Evolutionary conservation across 768 basidiomycete species (phyloP).

Genomic region (Calocera viscosa): DNA sequence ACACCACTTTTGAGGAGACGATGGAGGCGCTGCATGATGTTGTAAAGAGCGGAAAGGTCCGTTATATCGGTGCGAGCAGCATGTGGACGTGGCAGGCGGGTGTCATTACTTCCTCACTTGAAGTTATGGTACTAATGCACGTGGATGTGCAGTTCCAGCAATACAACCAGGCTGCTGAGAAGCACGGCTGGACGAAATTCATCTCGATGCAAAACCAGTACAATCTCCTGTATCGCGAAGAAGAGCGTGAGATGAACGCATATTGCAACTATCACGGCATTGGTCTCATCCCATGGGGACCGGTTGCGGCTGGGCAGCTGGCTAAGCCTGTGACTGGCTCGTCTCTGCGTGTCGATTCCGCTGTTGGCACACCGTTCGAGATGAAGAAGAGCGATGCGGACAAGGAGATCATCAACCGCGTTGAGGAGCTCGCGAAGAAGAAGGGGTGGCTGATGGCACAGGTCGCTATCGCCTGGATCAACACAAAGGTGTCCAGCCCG

Average conservation of each 20-base stretch:
- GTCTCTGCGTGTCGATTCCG: slow-evolving; percentile 11
- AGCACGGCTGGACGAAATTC: slow-evolving; percentile 18
- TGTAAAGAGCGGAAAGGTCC: slow-evolving; percentile 48
- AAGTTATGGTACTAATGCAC: not conserved
- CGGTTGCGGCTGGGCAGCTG: slow-evolving; percentile 27
- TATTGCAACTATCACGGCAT: slow-evolving; percentile 31
- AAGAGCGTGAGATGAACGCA: slow-evolving; percentile 23
- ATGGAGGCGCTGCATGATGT: slow-evolving; percentile 61
- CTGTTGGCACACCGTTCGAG: slow-evolving; percentile 22
- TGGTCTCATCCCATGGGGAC: slow-evolving; percentile 11
- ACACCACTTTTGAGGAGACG: slow-evolving; percentile 33
- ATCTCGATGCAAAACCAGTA: slow-evolving; percentile 22
- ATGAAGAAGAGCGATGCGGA: slow-evolving; percentile 23
- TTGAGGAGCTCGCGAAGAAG: slow-evolving; percentile 34
- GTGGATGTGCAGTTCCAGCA: not conserved
- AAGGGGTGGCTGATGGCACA: slow-evolving; percentile 35
- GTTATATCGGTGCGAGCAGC: slow-evolving; percentile 49
- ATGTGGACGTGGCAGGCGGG: slow-evolving; percentile 41
- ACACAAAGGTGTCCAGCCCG: slow-evolving; percentile 33
- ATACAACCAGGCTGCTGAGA: slow-evolving; percentile 32
- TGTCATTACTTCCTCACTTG: slow-evolving; percentile 23
- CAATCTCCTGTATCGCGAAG: slow-evolving; percentile 18
- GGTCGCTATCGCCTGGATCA: slow-evolving; percentile 35
- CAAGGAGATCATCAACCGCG: slow-evolving; percentile 30
- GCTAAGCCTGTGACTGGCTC: slow-evolving; percentile 28